phyloP scores from a whole-genome alignment of 768 basidiomycete genomes.

The Pleurotus djamor region DNA sequence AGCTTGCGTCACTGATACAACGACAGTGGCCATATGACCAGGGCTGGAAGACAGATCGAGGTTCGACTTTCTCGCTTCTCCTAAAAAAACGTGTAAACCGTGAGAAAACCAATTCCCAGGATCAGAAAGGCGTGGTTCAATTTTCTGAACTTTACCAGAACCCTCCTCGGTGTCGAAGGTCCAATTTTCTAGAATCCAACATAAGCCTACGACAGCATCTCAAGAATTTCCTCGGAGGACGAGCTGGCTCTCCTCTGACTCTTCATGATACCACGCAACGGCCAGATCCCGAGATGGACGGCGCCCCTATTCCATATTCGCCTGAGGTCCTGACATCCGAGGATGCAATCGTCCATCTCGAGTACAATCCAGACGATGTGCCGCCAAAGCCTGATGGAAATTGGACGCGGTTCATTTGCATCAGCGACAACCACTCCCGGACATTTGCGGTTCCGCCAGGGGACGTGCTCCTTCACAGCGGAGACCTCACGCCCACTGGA shows the following conservation, averaged over 20 bases:
- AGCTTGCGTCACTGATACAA: too few relatives aligned
- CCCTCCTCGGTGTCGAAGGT: too few relatives aligned
- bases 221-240: slow-evolving; percentile 4
- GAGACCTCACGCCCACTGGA: slow-evolving; percentile 60
- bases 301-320: slow-evolving; percentile 1
- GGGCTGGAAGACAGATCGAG: too few relatives aligned
- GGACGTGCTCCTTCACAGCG: slow-evolving; percentile 65
- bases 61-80: too few relatives aligned
- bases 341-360: slow-evolving; percentile 30
- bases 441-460: slow-evolving; percentile 51
- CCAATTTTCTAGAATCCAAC: not conserved
- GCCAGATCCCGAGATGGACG: not conserved
- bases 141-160: not conserved
- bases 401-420: slow-evolving; percentile 60
- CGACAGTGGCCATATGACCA: too few relatives aligned
- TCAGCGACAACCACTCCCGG: slow-evolving; percentile 55
- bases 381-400: slow-evolving; percentile 27
- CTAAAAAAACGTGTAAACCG: not conserved
- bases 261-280: not conserved
- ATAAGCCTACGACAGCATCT: slow-evolving; percentile 1
- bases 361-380: slow-evolving; percentile 25
- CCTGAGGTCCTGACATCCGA: slow-evolving; percentile 19
- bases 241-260: slow-evolving; percentile 1
- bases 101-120: not conserved
- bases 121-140: not conserved